Evolutionary conservation across 345 rosid genomes (phyloP), one percentile per base, ranked within the genome.

Genomic region (Salix viminalis): DNA sequence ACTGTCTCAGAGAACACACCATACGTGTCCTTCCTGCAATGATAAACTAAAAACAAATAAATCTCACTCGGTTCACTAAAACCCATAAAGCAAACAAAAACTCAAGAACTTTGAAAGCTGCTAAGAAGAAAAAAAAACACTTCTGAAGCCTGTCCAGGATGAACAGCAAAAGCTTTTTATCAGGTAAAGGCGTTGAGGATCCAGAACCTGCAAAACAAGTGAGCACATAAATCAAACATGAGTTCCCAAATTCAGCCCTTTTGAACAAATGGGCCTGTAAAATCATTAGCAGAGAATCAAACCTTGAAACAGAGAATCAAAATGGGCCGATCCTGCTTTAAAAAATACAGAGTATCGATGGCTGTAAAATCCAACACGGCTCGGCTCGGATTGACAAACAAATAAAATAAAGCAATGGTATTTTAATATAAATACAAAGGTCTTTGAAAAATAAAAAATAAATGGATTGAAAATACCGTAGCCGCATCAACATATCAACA

Each of bases 221-320:
- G 42, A 61, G 32, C 39, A 70, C 15, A 72, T 32, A 6, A 66
- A 56, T 19, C 34, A 65, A 44, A 61, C 70, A 56, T 34, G 66
- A 69, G 70, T 76, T 76, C 26, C 30, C 19, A 69, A 66, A 67
- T 56, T 48, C 23, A 23, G 48, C 67, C 28, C 28, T 78, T 78
- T 74, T 65, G 39, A 75, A 60, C 75, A 76, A 75, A 72, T 16
- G 72, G 70, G 70, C 48, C 69, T 23, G 4, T 7, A 15, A 76
- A 39, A 64, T 48, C 69, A 41, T 67, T 48, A 81, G 58, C 77
- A 11, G 41, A n/a, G 23, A 39, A 65, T 85, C 66, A 79, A 39
- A 90, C 91, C 93, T 88, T 80, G 86, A 32, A 32, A 56, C 75
- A 72, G 71, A 66, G 72, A 3, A 41, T 41, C 44, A 41, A 0